Conservation (phyloP, 2,329 filamentous ascomycete genomes). For the Aspergillus terreus region DNA sequence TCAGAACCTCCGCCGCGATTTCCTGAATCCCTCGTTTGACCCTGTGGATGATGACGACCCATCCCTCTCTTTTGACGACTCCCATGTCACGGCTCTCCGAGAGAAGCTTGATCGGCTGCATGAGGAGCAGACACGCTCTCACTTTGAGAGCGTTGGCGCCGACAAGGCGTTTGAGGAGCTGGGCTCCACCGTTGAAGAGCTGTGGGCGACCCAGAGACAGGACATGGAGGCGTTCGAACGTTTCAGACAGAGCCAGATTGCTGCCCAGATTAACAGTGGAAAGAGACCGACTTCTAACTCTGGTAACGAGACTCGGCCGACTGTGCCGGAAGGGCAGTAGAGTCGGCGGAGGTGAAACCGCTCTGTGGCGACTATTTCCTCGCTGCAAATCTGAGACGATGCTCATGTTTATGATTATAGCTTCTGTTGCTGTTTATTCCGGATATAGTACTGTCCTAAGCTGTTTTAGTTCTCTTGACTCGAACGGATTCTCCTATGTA, state of each 20-base stretch:
- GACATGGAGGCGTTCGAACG: constrained; percentile 43
- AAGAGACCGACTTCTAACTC: constrained; percentile 14
- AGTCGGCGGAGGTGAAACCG: constrained; percentile 3
- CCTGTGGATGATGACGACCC: constrained; percentile 30
- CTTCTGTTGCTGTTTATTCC: background rate
- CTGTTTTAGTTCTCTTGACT: no score
- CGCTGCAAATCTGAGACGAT: background rate
- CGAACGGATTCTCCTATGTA: no score
- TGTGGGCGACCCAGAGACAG: constrained; percentile 39
- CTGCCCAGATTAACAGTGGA: constrained; percentile 44
- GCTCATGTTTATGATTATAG: background rate
- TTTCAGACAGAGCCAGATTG: constrained; percentile 45
- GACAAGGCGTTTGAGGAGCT: constrained; percentile 42
- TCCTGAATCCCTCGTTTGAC: constrained; percentile 51
- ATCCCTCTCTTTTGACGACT: constrained; percentile 32
- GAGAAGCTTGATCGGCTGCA: constrained; percentile 42
- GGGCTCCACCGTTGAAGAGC: constrained; percentile 44
- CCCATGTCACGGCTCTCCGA: constrained; percentile 44
- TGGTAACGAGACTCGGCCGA: constrained; percentile 2
- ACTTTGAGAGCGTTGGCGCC: constrained; percentile 35
- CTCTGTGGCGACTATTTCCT: constrained; percentile 5
- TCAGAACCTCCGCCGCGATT: constrained; percentile 62
- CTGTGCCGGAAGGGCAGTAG: background rate
- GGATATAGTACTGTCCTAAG: background rate
- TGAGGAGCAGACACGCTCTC: constrained; percentile 39